Base-by-base conservation (phyloP, 176 grass and related monocot genomes). In the Dactylis glomerata region DNA sequence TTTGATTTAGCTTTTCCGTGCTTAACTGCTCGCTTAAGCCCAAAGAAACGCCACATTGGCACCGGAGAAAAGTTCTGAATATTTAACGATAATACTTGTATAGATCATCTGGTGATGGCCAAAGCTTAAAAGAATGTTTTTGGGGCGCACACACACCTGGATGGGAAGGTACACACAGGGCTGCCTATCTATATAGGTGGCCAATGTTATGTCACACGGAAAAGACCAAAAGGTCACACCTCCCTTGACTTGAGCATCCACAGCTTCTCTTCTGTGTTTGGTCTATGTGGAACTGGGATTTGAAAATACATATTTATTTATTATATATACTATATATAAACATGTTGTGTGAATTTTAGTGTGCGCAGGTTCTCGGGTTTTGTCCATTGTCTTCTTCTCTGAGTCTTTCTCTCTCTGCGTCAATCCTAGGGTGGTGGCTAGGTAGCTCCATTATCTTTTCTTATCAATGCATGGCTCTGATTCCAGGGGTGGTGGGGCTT, bases 401-500 rank as follows among this genome's bases (percentile, higher is more conserved):
- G 64, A 17, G 64, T 28, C 68, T 84, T 71, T 61, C 33, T 71
- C 51, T 42, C 76, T 44, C 75, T 28, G 19, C 73, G 70, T 50
- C 79, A 66, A 69, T 51, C 54, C 79, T 81, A 77, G 36, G 71
- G 67, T 40, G 49, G 27, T n/a, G 27, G 42, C 42, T 74, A 78
- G 58, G 5, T 42, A 68, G 36, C 84, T 75, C 57, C 78, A 91
- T 87, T 88, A 92, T 84, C 82, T 86, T 92, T 93, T 89, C 62
- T 75, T 90, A 85, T 83, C 87, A 85, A 87, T 93, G 91, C 93
- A 90, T 92, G 93, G 90, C 96, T 92, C 91, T 94, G 89, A 93
- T 99, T 96, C 86, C 89, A 49, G 83, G 86, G 88, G 81, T 78
- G 86, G 79, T 75, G 62, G 68, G 85, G 89, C 87, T 94, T 94